Conservation (phyloP, 1,139 yeast genomes). For the Taphrina populina region DNA sequence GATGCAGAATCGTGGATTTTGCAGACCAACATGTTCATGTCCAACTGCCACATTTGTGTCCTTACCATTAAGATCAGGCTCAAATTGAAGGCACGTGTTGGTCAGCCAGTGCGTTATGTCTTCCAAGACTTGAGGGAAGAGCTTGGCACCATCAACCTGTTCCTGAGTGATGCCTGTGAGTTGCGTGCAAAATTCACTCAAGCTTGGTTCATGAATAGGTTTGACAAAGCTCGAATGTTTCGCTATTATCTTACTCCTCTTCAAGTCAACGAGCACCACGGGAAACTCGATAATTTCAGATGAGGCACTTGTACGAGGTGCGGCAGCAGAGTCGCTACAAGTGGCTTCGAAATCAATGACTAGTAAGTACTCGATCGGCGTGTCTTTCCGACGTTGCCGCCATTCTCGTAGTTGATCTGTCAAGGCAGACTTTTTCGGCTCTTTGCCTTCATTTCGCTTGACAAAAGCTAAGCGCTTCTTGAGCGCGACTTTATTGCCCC, state of each 20-base stretch:
- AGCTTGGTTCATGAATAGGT: constrained; percentile 33
- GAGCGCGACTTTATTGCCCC: constrained; percentile 16
- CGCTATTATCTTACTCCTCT: constrained; percentile 35
- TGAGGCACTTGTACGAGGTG: constrained; percentile 15
- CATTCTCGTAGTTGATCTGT: not conserved
- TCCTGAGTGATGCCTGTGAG: constrained; percentile 39
- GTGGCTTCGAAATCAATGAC: constrained; percentile 42
- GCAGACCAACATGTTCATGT: constrained; percentile 1
- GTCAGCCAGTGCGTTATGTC: constrained; percentile 37
- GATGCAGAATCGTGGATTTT: constrained; percentile 10
- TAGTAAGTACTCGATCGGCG: constrained; percentile 38
- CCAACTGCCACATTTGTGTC: not conserved
- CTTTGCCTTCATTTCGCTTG: not conserved
- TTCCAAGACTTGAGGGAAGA: constrained; percentile 38
- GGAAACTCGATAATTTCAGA: constrained; percentile 42
- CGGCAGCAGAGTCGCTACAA: constrained; percentile 36
- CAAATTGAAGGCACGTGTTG: constrained; percentile 28
- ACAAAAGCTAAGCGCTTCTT: constrained; percentile 2
- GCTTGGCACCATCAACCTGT: constrained; percentile 38
- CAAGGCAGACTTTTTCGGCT: not conserved
- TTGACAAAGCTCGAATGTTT: constrained; percentile 37
- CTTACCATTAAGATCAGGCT: constrained; percentile 5
- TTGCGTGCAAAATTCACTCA: constrained; percentile 36
- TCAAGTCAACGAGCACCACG: constrained; percentile 38
- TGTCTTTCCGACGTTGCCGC: constrained; percentile 9